Base-by-base conservation (phyloP, 2,329 filamentous ascomycete species). In the Celoporthe dispersa region DNA sequence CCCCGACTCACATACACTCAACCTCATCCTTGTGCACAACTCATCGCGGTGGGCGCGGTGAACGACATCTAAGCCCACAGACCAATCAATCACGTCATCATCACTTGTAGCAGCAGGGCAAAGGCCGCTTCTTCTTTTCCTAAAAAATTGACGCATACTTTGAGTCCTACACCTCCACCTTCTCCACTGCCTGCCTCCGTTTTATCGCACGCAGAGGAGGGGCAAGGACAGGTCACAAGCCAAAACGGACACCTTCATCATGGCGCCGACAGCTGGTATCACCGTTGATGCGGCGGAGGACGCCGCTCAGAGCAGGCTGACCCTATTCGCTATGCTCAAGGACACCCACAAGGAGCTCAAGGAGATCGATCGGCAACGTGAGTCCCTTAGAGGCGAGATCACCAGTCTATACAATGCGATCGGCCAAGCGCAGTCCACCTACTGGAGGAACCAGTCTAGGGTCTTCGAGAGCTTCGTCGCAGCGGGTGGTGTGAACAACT, bases 361-460 rank as follows among this genome's bases (percentile, higher is more conserved):
- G 19, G 41, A 31, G 11, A 51, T 70, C 33, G 35, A 41, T 12
- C 31, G n/a, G 28, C 68, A 16, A 31, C 69, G 66, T 12, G 35
- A 70, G 28, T 11, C 5, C 4, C 35, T 68, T 8, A 60, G 55
- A 12, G 12, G 0, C 35, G 35, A 55, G 11, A 39, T 65, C 35
- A 39, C 1, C 9, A n/a, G 2, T 1, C 16, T 65, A 2, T 22
- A 39, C 19, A n/a, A 59, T 0, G 22, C 37, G 1, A 25, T 25
- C 5, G 2, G 28, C 41, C 39, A 11, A 0, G 12, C 51, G 6
- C 61, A 64, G 16, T 41, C 19, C 44, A 35, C 35, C 2, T 71
- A 71, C 41, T 71, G 70, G 67, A 8, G 14, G 0, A 12, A 59
- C 8, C 61, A 67, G 14, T n/a, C 48, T 11, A 66, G 44, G n/a